Conservation (phyloP, 1,139 yeast species). For the Nakaseomyces delphensis region DNA sequence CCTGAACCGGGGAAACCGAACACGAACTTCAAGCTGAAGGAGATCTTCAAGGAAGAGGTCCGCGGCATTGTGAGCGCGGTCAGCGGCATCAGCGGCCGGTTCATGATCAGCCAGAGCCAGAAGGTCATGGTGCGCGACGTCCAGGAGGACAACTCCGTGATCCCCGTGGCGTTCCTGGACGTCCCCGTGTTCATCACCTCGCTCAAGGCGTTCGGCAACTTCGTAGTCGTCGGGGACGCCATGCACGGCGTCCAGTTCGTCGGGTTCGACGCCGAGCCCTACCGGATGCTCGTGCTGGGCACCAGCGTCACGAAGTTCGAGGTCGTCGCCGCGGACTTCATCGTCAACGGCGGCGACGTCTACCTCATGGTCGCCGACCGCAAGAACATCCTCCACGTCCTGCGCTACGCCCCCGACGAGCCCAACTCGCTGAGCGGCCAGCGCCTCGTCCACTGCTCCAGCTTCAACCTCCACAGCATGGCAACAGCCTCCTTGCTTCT, state of each 20-base stretch:
- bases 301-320: conserved; percentile 60
- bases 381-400: conserved; percentile 57
- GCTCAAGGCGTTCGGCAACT: conserved; percentile 73
- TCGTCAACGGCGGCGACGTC: conserved; percentile 61
- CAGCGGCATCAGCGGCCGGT: conserved; percentile 75
- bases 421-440: conserved; percentile 77
- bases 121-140: conserved; percentile 73
- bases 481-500: conserved; percentile 52
- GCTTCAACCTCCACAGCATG: conserved; percentile 58
- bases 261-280: conserved; percentile 94
- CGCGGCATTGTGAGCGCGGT: conserved; percentile 80
- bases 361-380: conserved; percentile 64
- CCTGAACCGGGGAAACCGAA: conserved; percentile 90
- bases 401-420: conserved; percentile 90
- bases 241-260: conserved; percentile 72
- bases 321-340: conserved; percentile 57
- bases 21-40: conserved; percentile 68
- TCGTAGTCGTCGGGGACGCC: conserved; percentile 71
- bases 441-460: conserved; percentile 57
- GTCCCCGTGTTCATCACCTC: conserved; percentile 72
- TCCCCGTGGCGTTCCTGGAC: conserved; percentile 88
- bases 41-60: conserved; percentile 64
- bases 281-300: conserved; percentile 70
- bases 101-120: conserved; percentile 83
- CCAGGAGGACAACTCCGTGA: conserved; percentile 40